These are phyloP conservation scores for Babesia bovis DNA, from an alignment of 169 alveolate species.

Conservation along the genomic window DNA sequence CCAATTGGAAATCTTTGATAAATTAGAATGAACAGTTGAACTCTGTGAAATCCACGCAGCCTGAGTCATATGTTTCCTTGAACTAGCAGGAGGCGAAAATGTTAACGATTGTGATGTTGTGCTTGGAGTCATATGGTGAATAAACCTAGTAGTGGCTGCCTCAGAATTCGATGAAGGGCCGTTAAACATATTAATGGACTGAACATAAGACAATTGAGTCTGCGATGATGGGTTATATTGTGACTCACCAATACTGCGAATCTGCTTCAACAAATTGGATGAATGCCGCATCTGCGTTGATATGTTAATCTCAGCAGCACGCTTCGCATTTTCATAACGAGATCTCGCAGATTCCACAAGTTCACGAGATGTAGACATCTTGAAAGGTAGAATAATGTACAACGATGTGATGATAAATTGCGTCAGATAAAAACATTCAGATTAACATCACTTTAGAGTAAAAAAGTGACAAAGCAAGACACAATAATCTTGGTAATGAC, in stretches of 20 bases:
- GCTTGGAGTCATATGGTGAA: not conserved
- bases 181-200: not conserved
- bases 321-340: slow-evolving; percentile 21
- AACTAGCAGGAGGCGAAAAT: not conserved
- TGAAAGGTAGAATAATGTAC: no score
- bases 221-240: not conserved
- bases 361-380: slow-evolving; percentile 7
- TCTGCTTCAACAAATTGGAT: slow-evolving; percentile 13
- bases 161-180: not conserved
- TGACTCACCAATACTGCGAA: not conserved
- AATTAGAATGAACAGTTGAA: slow-evolving; percentile 43
- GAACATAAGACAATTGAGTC: slow-evolving; percentile 7
- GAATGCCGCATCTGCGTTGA: slow-evolving; percentile 25
- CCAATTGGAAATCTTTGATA: slow-evolving; percentile 40
- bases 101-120: not conserved
- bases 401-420: no score
- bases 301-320: slow-evolving; percentile 4
- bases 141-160: not conserved
- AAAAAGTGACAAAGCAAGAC: no score
- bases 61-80: slow-evolving; percentile 48
- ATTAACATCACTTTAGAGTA: no score
- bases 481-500: no score
- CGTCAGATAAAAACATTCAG: no score
- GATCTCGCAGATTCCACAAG: slow-evolving; percentile 4
- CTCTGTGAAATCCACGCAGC: slow-evolving; percentile 57